Evolutionary conservation across 306 rosid genomes (phyloP), one percentile per base, ranked within the genome.

Genomic region (peach (Prunus persica)): DNA sequence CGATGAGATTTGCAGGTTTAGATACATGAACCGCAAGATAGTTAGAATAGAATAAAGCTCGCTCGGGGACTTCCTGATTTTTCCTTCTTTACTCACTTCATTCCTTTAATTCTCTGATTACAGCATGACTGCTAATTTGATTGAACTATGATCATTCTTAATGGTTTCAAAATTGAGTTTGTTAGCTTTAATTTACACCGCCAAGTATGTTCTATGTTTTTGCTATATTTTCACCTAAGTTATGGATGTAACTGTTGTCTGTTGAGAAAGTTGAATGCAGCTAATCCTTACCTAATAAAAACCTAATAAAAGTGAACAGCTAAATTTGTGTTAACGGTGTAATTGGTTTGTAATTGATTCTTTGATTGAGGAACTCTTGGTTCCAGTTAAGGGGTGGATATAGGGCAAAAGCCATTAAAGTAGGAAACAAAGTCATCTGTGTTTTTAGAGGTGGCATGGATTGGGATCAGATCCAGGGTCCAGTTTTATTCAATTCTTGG

Each of bases 1-100:
- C 60, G 98, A 96, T 1, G 98, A 96, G 68, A 83, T 96, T 72
- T 96, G 91, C 87, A 86, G 89, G 82, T 89, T 96, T 72, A 89
- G 87, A 69, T 82, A 38, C 89, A 75, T 86, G 86, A 91, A 91
- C 52, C 84, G 78, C 54, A 75, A 70, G 78, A 80, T 85, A 25
- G 96, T 96, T 82, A 93, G 96, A 52, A 88, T 96, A 38, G 93
- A 91, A 83, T 95, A 77, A 87, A 15, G 69, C 66, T 70, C 3
- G 22, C 28, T 9, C 12, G 32, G 76, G 4, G 65, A 54, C 65
- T 14, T 20, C 32, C 71, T 74, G 45, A 57, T 14, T 72, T 64
- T 51, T 43, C 81, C 71, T 65, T 77, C 67, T 66, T 51, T 5
- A 16, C 67, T 72, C 70, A 18, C 66, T 47, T 57, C 56, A 30